Base-by-base conservation (phyloP, 192 early-diverging fungal genomes). In the Obelidium mucronatum region DNA sequence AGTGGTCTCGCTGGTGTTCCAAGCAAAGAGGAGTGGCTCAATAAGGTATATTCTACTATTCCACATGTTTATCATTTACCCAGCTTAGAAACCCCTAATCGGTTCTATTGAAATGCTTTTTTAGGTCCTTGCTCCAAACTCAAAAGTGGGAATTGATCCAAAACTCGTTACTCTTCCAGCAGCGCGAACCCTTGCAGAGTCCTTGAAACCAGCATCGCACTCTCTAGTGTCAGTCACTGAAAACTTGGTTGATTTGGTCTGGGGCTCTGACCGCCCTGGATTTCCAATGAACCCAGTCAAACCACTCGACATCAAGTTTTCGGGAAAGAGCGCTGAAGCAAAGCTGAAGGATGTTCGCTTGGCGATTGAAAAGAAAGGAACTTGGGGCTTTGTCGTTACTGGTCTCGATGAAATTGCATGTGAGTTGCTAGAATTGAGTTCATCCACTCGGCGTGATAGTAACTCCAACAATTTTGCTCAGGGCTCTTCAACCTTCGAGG, bases 401-500 rank as follows among this genome's bases (percentile, higher is more conserved):
- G 95, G 91, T 6, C 85, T 99, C 64, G 97, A 98, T 80, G 97
- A 99, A 83, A 89, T 99, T 73, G 94, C 94, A 11, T 99, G 84
- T 85, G 59, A 74, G 81, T 79, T 51, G 28, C 26, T 35, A 59
- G n/a, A 19, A 5, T 28, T 75, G 34, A 31, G 17, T 54, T 73
- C 8, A n/a, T 37, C 35, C 13, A 11, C 53, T 28, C 35, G 6
- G n/a, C 34, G 5, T 44, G 44, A 22, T 44, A 31, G 15, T 28
- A 39, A 66, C 28, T 36, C 64, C 11, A 8, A 22, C 24, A 35
- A 36, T 65, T 60, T 31, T 24, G 37, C 28, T 11, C 53, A 85
- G 82, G 97, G 97, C 86, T 99, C 37, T 95, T 95, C 82, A 99
- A 99, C 79, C 82, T 99, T 61, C 92, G 97, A 69, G 97, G 97